A percentile compares a stretch with the other conserved stretches of the same genome.
phyloP scores from a whole-genome alignment of 306 rosid species.

The Pyrus communis region DNA sequence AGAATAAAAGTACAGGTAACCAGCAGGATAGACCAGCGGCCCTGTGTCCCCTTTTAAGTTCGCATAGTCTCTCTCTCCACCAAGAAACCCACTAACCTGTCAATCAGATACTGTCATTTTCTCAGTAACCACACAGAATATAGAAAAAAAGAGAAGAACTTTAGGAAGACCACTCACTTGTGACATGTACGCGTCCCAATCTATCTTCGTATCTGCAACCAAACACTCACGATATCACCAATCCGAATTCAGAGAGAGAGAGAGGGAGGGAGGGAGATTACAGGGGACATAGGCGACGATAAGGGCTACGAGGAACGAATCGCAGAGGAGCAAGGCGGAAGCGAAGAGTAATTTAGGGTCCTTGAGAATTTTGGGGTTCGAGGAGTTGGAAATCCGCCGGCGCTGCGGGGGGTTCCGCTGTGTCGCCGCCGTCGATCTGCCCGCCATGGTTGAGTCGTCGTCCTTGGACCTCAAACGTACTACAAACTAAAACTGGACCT shows the following conservation, averaged over 20 bases:
- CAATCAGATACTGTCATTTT: background rate
- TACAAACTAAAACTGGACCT: background rate
- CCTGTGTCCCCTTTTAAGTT: conserved; percentile 94
- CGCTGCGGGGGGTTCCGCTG: conserved; percentile 23
- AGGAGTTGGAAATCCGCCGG: background rate
- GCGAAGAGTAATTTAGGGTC: conserved; percentile 42
- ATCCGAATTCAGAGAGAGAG: background rate
- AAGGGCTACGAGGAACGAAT: conserved; percentile 51
- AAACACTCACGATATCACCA: background rate
- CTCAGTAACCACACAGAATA: background rate
- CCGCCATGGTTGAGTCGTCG: conserved; percentile 40
- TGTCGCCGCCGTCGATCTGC: conserved; percentile 34
- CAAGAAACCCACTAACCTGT: conserved; percentile 62
- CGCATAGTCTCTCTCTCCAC: conserved; percentile 75
- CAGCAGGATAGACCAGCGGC: conserved; percentile 94
- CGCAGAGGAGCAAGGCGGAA: conserved; percentile 44
- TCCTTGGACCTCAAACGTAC: background rate
- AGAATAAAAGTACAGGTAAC: conserved; percentile 72
- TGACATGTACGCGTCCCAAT: conserved; percentile 99
- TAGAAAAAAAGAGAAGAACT: background rate
- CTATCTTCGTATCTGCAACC: conserved; percentile 82
- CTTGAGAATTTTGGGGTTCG: background rate
- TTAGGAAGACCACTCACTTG: conserved; percentile 31
- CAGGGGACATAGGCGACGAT: conserved; percentile 78
- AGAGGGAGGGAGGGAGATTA: conserved; percentile 12